Evolutionary conservation across 208 protist species (phyloP).

Genomic region (Leishmania gerbilli): DNA sequence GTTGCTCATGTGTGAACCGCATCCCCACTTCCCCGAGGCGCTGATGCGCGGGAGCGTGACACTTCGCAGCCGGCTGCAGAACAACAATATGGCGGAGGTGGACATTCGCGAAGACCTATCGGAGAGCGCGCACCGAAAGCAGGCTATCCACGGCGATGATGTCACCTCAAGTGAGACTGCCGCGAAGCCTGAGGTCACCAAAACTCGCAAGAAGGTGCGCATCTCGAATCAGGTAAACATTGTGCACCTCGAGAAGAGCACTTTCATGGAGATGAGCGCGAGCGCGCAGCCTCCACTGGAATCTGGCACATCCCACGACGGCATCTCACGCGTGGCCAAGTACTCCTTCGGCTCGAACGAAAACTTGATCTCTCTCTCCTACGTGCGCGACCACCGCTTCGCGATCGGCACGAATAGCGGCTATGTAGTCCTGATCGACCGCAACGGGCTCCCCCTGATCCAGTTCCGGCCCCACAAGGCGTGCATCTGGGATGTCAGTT

Average conservation of each 20-base stretch:
- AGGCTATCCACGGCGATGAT: conserved; percentile 61
- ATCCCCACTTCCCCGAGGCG: conserved; percentile 87
- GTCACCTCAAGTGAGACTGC: conserved; percentile 17
- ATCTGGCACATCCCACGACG: conserved; percentile 52
- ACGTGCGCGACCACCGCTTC: conserved; percentile 79
- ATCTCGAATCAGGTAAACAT: conserved; percentile 90
- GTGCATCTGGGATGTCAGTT: conserved; percentile 90
- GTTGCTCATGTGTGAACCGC: conserved; percentile 91
- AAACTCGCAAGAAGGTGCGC: conserved; percentile 65
- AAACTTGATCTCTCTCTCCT: conserved; percentile 90
- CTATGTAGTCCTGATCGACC: conserved; percentile 88
- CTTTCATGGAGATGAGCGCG: conserved; percentile 89
- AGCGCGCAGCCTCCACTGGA: conserved; percentile 57
- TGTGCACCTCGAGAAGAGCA: conserved; percentile 85
- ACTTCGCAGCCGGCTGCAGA: conserved; percentile 74
- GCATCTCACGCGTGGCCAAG: conserved; percentile 78
- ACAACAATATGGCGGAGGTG: conserved; percentile 58
- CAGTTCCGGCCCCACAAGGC: conserved; percentile 89
- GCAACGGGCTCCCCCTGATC: conserved; percentile 83
- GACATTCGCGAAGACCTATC: conserved; percentile 68
- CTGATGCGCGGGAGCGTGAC: conserved; percentile 80
- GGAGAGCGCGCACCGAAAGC: conserved; percentile 53
- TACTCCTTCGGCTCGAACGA: conserved; percentile 85
- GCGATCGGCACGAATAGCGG: conserved; percentile 88
- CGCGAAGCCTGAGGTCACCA: conserved; percentile 54